phyloP scores from a whole-genome alignment of 139 green algal genomes.

The Coccomyxa sp. region DNA sequence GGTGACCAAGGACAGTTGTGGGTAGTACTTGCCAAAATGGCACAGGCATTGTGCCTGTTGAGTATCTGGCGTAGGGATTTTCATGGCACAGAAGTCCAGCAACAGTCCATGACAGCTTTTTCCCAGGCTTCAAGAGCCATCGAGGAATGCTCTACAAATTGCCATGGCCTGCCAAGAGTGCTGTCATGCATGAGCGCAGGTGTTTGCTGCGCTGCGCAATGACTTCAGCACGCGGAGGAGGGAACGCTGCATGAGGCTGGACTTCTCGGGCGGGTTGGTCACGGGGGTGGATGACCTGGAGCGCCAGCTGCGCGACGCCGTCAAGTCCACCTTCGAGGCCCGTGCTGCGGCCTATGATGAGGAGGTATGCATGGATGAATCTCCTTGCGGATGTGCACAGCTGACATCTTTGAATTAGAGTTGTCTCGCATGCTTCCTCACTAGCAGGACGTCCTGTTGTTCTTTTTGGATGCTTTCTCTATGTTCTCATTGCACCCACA shows the following conservation, averaged over 20 bases:
- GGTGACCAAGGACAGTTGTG: too few relatives aligned
- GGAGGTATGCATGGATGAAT: constrained; percentile 39
- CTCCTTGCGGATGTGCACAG: neutral
- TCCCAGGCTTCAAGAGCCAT: too few relatives aligned
- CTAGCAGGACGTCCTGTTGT: neutral
- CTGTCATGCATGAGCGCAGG: constrained; percentile 11
- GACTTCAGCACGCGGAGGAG: constrained; percentile 55
- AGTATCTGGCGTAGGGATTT: too few relatives aligned
- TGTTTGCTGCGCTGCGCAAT: constrained; percentile 63
- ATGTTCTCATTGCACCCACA: too few relatives aligned
- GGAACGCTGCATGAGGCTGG: constrained; percentile 50
- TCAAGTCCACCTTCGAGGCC: constrained; percentile 69
- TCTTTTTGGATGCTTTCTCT: too few relatives aligned
- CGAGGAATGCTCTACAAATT: too few relatives aligned
- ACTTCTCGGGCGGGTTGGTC: constrained; percentile 17
- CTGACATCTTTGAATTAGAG: neutral
- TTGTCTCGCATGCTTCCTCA: neutral
- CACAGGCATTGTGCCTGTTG: too few relatives aligned
- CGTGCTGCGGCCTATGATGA: constrained; percentile 68
- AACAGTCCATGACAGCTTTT: too few relatives aligned
- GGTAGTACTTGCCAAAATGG: too few relatives aligned
- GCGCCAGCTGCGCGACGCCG: constrained; percentile 46
- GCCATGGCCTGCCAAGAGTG: too few relatives aligned
- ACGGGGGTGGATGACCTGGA: constrained; percentile 61
- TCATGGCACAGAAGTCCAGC: too few relatives aligned